Percentiles rank a stretch among this genome's conserved stretches.
phyloP scores from a whole-genome alignment of 1,284 basidiomycete genomes.

The Cystobasidium pallidum region DNA sequence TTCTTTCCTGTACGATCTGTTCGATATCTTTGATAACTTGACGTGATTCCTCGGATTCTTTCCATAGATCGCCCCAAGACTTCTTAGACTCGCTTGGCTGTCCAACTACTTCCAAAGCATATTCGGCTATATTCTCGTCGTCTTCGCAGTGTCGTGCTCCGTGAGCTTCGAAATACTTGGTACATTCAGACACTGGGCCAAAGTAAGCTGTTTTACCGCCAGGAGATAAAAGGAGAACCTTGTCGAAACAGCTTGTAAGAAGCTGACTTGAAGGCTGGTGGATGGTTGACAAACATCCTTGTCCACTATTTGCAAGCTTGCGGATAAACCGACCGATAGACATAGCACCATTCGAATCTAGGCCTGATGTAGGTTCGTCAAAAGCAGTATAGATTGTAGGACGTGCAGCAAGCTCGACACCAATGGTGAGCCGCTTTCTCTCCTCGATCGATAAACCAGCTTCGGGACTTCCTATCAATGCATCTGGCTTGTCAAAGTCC shows the following conservation, averaged over 20 bases:
- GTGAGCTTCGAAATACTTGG: slow-evolving; percentile 69
- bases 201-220: slow-evolving; percentile 72
- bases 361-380: slow-evolving; percentile 32
- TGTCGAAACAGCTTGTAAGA: slow-evolving; percentile 66
- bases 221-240: slow-evolving; percentile 60
- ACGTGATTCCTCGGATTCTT: slow-evolving; percentile 11
- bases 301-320: slow-evolving; percentile 77
- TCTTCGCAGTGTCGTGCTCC: slow-evolving; percentile 63
- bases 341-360: slow-evolving; percentile 71
- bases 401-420: slow-evolving; percentile 75
- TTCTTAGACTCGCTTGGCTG: slow-evolving; percentile 12
- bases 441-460: slow-evolving; percentile 66
- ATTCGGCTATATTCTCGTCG: slow-evolving; percentile 59
- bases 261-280: slow-evolving; percentile 71
- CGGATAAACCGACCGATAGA: slow-evolving; percentile 78
- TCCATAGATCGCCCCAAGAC: slow-evolving; percentile 41
- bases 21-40: slow-evolving; percentile 22
- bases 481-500: slow-evolving; percentile 71
- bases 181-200: slow-evolving; percentile 69
- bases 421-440: slow-evolving; percentile 78
- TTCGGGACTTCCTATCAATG: slow-evolving; percentile 74
- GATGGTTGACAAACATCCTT: slow-evolving; percentile 64
- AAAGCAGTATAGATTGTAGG: slow-evolving; percentile 64
- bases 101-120: slow-evolving; percentile 34
- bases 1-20: slow-evolving; percentile 16